Conservation (phyloP, 495 filamentous ascomycete species). For the Astrothelium subdiscretum region DNA sequence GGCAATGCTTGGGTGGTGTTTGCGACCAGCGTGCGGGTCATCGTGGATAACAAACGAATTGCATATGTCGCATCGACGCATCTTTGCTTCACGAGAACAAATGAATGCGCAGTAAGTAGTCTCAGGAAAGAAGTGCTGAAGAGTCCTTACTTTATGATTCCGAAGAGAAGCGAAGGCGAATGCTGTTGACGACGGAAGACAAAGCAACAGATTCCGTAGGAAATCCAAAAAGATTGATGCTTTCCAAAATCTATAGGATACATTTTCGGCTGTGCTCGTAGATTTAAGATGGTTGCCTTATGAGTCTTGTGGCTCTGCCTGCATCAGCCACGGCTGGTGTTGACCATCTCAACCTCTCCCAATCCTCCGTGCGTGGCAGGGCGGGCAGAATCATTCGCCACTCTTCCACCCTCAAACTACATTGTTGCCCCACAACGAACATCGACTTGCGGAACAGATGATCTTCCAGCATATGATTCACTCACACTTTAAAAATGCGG, state of each 20-base stretch:
- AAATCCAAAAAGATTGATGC: neutral
- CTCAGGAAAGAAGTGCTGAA: neutral
- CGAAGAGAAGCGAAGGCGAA: neutral
- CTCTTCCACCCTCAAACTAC: no score
- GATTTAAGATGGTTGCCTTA: neutral
- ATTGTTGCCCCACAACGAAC: no score
- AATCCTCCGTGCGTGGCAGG: no score
- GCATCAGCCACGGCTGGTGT: neutral
- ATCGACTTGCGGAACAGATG: no score
- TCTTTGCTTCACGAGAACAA: neutral
- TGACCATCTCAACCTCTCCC: neutral
- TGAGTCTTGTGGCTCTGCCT: neutral
- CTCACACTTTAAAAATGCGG: no score
- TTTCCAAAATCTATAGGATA: neutral
- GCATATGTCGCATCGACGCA: neutral
- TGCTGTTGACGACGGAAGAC: neutral
- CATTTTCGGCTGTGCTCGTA: neutral
- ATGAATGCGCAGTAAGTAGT: neutral
- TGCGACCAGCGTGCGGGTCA: neutral
- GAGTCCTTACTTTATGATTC: neutral
- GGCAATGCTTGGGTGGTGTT: neutral
- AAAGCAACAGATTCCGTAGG: neutral
- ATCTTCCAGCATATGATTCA: no score
- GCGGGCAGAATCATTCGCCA: no score
- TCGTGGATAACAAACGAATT: neutral